Base-by-base conservation (phyloP, 371 early-diverging fungal genomes). In the Actinomortierella wolfii region DNA sequence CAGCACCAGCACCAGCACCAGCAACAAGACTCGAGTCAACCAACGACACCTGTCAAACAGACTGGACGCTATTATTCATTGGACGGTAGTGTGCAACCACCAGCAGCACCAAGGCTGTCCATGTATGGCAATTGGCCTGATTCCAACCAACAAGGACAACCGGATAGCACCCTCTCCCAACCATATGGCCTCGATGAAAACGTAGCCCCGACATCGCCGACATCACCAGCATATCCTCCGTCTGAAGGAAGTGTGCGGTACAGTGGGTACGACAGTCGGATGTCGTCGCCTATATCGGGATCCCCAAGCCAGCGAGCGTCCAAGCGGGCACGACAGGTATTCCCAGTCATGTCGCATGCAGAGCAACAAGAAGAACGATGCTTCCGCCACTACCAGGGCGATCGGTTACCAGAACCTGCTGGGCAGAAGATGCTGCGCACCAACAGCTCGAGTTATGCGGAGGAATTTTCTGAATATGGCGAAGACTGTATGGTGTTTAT, bases 301-400 rank as follows among this genome's bases (percentile, higher is more conserved):
- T 70, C 71, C 0, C 65, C 71, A 6, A 58, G 61, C 40, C 64
- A 47, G 14, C 57, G 61, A 11, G 20, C 39, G 23, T 5, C 26
- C 20, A 24, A 59, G 11, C 59, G 53, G 15, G 41, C 28, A 0
- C 61, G 50, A 20, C 47, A 9, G 47, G 18, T 21, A 8, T 24
- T 73, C 26, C 53, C 62, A 8, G 66, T 65, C 18, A 73, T 73
- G 73, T 54, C 73, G 23, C 62, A 57, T 58, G 73, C 73, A 11
- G 73, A 73, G 41, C 73, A 73, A 46, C 67, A 73, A 18, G 41
- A 49, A 23, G 73, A 73, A 18, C 64, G 73, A 0, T 66, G 59
- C 40, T 73, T 59, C 47, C 53, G 66, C 14, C 67, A 73, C 18
- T 62, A 61, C 28, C 50, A 49, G 17, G 73, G 73, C 23, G 55